Percentiles rank a stretch among this genome's conserved stretches.
phyloP scores from a whole-genome alignment of 352 stramenopile species.

The Phytopythium helicoides region DNA sequence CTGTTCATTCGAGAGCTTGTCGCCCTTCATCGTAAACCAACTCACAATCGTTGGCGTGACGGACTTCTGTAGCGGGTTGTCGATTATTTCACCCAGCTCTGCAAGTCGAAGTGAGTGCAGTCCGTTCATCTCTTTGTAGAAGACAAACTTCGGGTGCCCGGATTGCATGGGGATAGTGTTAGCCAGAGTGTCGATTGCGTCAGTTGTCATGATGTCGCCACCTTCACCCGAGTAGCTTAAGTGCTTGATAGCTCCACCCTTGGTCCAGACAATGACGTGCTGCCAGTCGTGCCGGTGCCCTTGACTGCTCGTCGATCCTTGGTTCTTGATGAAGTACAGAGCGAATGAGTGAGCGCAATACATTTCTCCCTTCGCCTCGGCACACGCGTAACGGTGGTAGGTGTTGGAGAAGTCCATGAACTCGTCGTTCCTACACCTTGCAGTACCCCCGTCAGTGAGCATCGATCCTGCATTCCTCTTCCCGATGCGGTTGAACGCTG shows the following conservation, averaged over 20 bases:
- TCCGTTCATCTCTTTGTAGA: background rate
- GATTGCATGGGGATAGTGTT: constrained; percentile 1
- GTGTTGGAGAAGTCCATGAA: no score
- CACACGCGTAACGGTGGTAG: no score
- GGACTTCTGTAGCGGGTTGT: constrained; percentile 2
- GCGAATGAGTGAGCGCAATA: no score
- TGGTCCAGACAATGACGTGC: constrained; percentile 3
- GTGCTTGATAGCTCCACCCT: background rate
- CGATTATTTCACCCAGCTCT: background rate
- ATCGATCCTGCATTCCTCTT: no score
- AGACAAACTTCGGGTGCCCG: constrained; percentile 8
- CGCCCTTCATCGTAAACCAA: constrained; percentile 19
- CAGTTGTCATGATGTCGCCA: background rate
- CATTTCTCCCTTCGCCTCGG: no score
- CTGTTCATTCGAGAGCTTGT: constrained; percentile 6
- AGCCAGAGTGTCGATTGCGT: no score
- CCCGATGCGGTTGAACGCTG: no score
- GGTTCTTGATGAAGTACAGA: no score
- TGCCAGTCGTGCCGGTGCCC: background rate
- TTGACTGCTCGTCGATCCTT: no score
- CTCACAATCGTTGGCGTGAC: constrained; percentile 6
- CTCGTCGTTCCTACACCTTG: no score
- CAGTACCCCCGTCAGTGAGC: no score
- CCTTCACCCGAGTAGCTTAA: background rate
- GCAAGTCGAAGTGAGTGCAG: background rate